These are phyloP conservation scores for Trichoderma sp. DNA, from an alignment of 2,329 filamentous ascomycete genomes.

Conservation along the genomic window DNA sequence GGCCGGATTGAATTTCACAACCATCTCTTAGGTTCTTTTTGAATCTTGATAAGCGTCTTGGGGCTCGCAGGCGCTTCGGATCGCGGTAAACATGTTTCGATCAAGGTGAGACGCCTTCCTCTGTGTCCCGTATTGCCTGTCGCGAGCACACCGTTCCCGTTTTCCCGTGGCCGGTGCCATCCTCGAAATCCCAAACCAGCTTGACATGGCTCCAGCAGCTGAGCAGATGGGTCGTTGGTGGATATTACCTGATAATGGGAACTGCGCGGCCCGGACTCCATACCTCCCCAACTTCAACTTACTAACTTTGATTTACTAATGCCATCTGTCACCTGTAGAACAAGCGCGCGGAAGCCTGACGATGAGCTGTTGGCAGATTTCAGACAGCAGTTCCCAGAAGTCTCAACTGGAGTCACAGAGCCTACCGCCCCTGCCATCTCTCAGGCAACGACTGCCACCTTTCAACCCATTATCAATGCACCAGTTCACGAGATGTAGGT, in stretches of 20 bases:
- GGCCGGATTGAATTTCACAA: background rate
- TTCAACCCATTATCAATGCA: slow-evolving; percentile 23
- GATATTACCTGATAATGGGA: background rate
- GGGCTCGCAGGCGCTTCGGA: background rate
- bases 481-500: slow-evolving; percentile 30
- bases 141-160: background rate
- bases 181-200: background rate
- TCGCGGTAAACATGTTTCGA: slow-evolving; percentile 19
- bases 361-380: slow-evolving; percentile 80
- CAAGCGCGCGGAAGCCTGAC: slow-evolving; percentile 75
- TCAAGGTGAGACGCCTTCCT: slow-evolving; percentile 10
- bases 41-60: background rate
- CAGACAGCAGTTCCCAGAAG: slow-evolving; percentile 75
- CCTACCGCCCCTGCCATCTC: slow-evolving; percentile 41
- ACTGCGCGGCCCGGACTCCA: background rate
- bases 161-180: background rate
- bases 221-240: background rate
- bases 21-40: background rate
- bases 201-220: background rate
- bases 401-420: slow-evolving; percentile 53
- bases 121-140: background rate
- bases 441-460: slow-evolving; percentile 31
- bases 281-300: background rate
- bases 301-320: background rate
- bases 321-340: slow-evolving; percentile 44